Evolutionary conservation across 441 rosid genomes (phyloP).

Genomic region (Biscutella laevigata): DNA sequence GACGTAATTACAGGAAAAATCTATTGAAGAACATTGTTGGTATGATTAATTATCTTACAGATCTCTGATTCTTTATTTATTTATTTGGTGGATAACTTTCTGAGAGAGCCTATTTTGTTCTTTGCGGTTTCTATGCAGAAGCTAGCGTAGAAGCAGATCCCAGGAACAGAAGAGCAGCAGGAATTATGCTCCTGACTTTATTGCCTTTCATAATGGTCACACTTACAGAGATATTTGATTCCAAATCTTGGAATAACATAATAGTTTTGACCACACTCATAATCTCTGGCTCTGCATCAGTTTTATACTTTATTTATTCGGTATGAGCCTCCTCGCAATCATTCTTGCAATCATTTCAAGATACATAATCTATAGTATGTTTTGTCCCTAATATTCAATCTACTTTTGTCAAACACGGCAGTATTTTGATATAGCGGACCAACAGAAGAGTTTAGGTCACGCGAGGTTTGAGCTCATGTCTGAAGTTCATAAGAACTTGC

Average conservation of each 20-base stretch:
- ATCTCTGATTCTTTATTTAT: neutral
- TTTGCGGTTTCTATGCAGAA: slow-evolving; percentile 15
- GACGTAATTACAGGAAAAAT: neutral
- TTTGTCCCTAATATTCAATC: neutral
- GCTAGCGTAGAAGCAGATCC: slow-evolving; percentile 22
- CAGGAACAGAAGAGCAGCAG: slow-evolving; percentile 19
- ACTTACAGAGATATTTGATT: slow-evolving; percentile 15
- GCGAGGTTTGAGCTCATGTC: slow-evolving; percentile 27
- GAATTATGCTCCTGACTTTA: slow-evolving; percentile 23
- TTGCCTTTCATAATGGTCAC: slow-evolving; percentile 19
- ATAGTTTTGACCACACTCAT: slow-evolving; percentile 17
- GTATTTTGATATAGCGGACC: slow-evolving; percentile 15
- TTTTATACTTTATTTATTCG: slow-evolving; percentile 24
- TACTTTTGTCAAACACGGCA: neutral
- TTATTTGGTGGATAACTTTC: no score
- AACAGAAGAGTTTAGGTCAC: slow-evolving; percentile 18
- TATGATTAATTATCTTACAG: neutral
- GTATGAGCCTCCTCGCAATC: neutral
- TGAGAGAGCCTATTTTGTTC: no score
- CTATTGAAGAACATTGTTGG: neutral
- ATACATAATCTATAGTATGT: no score
- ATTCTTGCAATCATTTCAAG: no score
- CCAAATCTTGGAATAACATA: slow-evolving; percentile 1
- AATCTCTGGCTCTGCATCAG: slow-evolving; percentile 21
- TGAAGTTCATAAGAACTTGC: slow-evolving; percentile 22